These are phyloP conservation scores for Acanthamoeba culbertsoni DNA, from an alignment of 208 protist species.

Conservation along the genomic window DNA sequence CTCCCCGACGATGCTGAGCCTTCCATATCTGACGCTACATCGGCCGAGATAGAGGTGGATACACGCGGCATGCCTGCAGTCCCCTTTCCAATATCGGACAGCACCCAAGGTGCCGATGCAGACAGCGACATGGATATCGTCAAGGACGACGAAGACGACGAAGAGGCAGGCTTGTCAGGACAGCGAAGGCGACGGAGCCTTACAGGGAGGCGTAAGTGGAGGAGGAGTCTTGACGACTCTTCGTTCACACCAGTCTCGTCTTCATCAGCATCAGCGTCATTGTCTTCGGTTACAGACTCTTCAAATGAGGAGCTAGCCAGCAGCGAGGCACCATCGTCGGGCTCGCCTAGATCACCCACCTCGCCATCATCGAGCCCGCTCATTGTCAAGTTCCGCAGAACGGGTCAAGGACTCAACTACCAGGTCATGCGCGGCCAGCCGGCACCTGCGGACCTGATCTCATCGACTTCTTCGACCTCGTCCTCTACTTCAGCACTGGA, in stretches of 20 bases:
- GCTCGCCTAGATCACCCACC: not conserved
- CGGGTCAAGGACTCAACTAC: not conserved
- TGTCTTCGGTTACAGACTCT: not conserved
- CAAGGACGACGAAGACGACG: not conserved
- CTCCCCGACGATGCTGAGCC: not conserved
- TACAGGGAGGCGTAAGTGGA: not conserved
- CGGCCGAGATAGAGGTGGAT: not conserved
- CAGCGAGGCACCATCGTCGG: not conserved
- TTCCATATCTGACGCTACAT: not conserved
- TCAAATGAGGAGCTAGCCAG: too few relatives aligned
- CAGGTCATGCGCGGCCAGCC: not conserved
- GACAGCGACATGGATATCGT: not conserved
- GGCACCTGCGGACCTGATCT: not conserved
- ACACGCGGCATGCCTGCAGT: too few relatives aligned
- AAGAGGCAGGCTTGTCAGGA: not conserved
- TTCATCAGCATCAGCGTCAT: not conserved
- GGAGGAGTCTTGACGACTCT: constrained; percentile 25
- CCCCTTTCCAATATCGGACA: too few relatives aligned
- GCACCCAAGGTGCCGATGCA: not conserved
- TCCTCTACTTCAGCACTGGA: not conserved
- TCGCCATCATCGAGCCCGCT: not conserved
- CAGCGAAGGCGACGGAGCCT: not conserved
- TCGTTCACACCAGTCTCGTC: constrained; percentile 25
- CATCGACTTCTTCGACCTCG: not conserved
- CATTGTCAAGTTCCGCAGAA: not conserved